Evolutionary conservation across 2,329 filamentous ascomycete species (phyloP).

Genomic region (Pseudopyrenochaeta lycopersici): DNA sequence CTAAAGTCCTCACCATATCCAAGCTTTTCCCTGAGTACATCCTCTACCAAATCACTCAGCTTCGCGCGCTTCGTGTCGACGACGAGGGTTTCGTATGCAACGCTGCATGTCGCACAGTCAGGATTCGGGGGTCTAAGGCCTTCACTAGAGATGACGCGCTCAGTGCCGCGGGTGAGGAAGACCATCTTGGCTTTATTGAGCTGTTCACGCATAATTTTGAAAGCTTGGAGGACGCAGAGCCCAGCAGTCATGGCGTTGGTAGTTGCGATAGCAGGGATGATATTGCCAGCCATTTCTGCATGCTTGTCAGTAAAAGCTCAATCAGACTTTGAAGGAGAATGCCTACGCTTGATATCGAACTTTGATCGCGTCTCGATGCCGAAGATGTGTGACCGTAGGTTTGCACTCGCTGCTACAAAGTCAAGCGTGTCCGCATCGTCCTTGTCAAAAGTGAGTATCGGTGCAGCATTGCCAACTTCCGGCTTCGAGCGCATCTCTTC

Average conservation of each 20-base stretch:
- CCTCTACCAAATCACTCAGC: conserved; percentile 79
- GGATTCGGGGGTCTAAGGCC: conserved; percentile 73
- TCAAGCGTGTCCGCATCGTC: conserved; percentile 95
- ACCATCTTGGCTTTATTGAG: conserved; percentile 80
- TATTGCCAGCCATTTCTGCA: conserved; percentile 95
- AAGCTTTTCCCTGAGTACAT: conserved; percentile 73
- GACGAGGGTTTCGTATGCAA: conserved; percentile 71
- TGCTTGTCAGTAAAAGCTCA: conserved; percentile 7
- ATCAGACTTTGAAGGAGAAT: background rate
- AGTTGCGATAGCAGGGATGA: conserved; percentile 97
- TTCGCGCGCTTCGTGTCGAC: conserved; percentile 78
- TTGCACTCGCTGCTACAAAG: conserved; percentile 90
- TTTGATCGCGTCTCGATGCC: conserved; percentile 87
- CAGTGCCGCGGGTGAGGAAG: conserved; percentile 76
- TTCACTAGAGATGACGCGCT: conserved; percentile 67
- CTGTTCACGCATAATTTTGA: conserved; percentile 81
- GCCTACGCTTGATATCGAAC: conserved; percentile 86
- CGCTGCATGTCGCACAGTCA: conserved; percentile 83
- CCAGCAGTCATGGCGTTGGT: conserved; percentile 97
- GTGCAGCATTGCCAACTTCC: conserved; percentile 57
- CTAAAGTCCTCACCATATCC: conserved; percentile 85
- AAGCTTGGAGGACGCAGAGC: conserved; percentile 89
- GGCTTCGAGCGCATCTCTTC: conserved; percentile 68
- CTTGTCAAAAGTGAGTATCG: conserved; percentile 90
- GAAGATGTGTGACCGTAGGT: conserved; percentile 88